Evolutionary conservation across 768 basidiomycete genomes (phyloP).

Genomic region (Lyophyllum atratum): DNA sequence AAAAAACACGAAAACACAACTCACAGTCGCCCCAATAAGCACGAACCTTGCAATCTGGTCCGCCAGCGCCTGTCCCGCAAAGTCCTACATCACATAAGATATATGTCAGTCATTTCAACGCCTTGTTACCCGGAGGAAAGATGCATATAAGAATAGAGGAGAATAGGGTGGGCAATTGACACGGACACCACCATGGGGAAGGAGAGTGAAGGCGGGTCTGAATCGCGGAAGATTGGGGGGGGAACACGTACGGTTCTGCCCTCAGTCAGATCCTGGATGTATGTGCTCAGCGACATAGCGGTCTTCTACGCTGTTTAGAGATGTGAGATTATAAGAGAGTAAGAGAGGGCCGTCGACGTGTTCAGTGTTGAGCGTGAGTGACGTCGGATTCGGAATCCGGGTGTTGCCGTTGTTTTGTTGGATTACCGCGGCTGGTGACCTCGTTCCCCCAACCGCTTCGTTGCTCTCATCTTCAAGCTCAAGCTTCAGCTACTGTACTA

Average conservation of each 20-base stretch:
- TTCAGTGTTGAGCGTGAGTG: neutral
- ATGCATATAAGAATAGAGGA: neutral
- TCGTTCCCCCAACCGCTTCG: no score
- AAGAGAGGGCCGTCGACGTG: neutral
- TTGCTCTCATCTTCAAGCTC: no score
- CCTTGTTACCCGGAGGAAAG: neutral
- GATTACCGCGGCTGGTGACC: neutral
- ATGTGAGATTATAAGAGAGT: no score
- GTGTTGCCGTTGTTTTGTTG: neutral
- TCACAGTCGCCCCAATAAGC: slow-evolving; percentile 49
- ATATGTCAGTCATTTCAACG: neutral
- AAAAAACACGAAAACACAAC: slow-evolving; percentile 15
- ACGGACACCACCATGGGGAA: neutral
- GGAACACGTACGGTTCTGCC: slow-evolving; percentile 40
- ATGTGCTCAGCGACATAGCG: slow-evolving; percentile 18
- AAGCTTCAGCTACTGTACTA: neutral
- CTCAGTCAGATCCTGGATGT: slow-evolving; percentile 35
- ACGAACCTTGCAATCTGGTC: slow-evolving; percentile 46
- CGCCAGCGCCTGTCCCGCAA: slow-evolving; percentile 58
- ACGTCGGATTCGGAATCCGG: neutral
- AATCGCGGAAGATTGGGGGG: no score
- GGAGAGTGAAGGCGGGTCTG: no score
- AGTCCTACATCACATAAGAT: slow-evolving; percentile 45
- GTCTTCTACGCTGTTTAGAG: neutral
- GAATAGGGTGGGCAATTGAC: neutral